Conservation (phyloP, 73 alveolate species). For the Chromera velia region DNA sequence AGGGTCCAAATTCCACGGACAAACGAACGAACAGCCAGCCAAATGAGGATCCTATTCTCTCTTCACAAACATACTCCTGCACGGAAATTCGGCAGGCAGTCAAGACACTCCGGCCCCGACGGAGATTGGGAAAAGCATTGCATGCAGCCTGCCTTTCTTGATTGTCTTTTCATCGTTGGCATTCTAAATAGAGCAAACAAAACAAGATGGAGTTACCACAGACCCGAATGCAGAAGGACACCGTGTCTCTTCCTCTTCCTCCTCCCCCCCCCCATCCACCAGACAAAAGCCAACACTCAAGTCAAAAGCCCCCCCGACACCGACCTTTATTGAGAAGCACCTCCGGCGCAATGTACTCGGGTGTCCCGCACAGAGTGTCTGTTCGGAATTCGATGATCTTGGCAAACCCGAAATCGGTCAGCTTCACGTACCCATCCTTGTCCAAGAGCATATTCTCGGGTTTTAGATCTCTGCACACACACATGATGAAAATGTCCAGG, state of each 20-base stretch:
- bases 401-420: constrained; percentile 41
- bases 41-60: no score
- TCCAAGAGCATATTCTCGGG: background rate
- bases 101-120: no score
- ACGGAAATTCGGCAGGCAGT: no score
- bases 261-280: background rate
- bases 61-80: no score
- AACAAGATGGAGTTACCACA: no score
- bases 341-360: constrained; percentile 89
- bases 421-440: constrained; percentile 33
- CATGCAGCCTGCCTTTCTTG: background rate
- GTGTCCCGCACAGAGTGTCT: constrained; percentile 46
- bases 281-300: background rate
- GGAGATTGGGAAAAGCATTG: no score
- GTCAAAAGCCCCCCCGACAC: background rate
- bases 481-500: no score
- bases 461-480: background rate
- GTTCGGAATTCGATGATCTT: constrained; percentile 21
- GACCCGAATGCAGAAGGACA: no score
- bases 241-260: background rate
- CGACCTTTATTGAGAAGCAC: constrained; percentile 35
- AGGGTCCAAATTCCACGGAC: no score
- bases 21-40: no score
- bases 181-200: no score
- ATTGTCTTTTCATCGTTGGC: background rate